These are phyloP conservation scores for Ogataea populi-albae DNA, from an alignment of 805 yeast species.

Conservation along the genomic window DNA sequence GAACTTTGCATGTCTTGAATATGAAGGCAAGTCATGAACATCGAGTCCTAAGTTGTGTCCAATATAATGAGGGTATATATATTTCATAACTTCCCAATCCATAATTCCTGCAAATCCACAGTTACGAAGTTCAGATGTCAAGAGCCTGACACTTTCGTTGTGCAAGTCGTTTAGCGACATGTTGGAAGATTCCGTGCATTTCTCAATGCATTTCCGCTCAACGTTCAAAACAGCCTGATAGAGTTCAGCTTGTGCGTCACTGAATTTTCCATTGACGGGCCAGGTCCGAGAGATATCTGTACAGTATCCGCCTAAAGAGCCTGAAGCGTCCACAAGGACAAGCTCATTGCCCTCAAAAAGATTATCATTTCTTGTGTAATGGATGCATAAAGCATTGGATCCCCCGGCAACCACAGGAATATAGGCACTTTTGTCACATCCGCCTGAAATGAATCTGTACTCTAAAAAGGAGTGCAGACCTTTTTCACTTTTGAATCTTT, in stretches of 20 bases:
- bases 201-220: conserved; percentile 70
- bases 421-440: conserved; percentile 88
- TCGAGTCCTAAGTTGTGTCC: conserved; percentile 96
- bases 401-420: conserved; percentile 98
- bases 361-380: conserved; percentile 91
- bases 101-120: conserved; percentile 61
- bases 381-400: conserved; percentile 82
- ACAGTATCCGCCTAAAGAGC: conserved; percentile 88
- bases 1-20: conserved; percentile 53
- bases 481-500: conserved; percentile 66
- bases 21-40: conserved; percentile 75
- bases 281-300: conserved; percentile 96
- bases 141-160: conserved; percentile 54
- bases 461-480: conserved; percentile 78
- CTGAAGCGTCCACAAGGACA: conserved; percentile 94
- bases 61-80: conserved; percentile 86
- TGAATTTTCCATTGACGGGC: conserved; percentile 80
- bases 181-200: conserved; percentile 54
- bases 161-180: conserved; percentile 74
- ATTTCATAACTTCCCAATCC: conserved; percentile 49
- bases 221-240: conserved; percentile 87
- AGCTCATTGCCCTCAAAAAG: conserved; percentile 65
- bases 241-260: conserved; percentile 76
- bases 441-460: conserved; percentile 77
- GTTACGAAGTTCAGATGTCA: conserved; percentile 65